Evolutionary conservation across 1,284 basidiomycete genomes (phyloP).

Genomic region (Farysia itapuensis): DNA sequence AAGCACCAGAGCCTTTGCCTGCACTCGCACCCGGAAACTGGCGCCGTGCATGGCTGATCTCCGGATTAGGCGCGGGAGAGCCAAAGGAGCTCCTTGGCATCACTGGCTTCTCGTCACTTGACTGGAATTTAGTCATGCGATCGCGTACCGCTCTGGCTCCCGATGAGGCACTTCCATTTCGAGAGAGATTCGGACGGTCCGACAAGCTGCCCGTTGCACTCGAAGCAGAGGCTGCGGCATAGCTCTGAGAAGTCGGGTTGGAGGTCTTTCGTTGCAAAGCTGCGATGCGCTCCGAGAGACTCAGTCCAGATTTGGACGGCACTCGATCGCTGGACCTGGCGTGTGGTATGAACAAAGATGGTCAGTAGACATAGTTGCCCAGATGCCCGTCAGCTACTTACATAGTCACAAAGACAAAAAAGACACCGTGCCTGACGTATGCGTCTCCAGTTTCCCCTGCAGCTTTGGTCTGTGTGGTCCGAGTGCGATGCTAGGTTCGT

Average conservation of each 20-base stretch:
- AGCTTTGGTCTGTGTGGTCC: too few relatives aligned
- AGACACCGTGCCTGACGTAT: too few relatives aligned
- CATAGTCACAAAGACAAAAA: too few relatives aligned
- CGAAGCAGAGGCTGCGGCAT: too few relatives aligned
- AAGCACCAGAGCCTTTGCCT: constrained; percentile 37
- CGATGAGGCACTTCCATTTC: too few relatives aligned
- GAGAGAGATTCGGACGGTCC: too few relatives aligned
- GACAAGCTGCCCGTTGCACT: too few relatives aligned
- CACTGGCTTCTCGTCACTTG: constrained; percentile 39
- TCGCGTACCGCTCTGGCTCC: constrained; percentile 36
- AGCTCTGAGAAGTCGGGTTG: constrained; percentile 15
- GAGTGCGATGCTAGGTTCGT: too few relatives aligned
- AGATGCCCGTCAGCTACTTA: too few relatives aligned
- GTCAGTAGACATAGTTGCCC: too few relatives aligned
- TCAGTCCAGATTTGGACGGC: constrained; percentile 32
- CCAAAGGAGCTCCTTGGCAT: constrained; percentile 51
- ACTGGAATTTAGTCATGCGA: constrained; percentile 49
- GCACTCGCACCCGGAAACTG: constrained; percentile 40
- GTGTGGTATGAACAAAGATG: too few relatives aligned
- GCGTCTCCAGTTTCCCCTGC: too few relatives aligned
- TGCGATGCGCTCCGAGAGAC: constrained; percentile 50
- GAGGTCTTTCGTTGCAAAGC: constrained; percentile 49
- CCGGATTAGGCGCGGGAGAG: constrained; percentile 45
- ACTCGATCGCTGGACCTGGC: constrained; percentile 22
- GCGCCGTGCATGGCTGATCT: constrained; percentile 24